Evolutionary conservation across 2,329 filamentous ascomycete genomes (phyloP).

Genomic region (Fusarium beomiforme): DNA sequence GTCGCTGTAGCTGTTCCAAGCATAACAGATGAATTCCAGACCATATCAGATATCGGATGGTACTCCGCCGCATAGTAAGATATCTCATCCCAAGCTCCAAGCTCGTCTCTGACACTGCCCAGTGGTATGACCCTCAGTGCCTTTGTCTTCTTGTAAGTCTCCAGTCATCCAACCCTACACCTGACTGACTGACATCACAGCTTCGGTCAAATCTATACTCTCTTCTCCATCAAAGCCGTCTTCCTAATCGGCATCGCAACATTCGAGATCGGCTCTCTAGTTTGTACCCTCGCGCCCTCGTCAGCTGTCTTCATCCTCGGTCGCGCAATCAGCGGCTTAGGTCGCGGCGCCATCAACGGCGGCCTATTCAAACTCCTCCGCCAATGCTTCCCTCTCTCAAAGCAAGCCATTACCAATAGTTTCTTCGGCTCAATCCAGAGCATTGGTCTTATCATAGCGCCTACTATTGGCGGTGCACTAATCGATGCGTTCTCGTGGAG

Average conservation of each 20-base stretch:
- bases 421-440: slow-evolving; percentile 35
- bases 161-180: accelerated
- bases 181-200: slow-evolving; percentile 6
- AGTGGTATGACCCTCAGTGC: slow-evolving; percentile 41
- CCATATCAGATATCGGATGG: slow-evolving; percentile 41
- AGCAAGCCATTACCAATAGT: slow-evolving; percentile 35
- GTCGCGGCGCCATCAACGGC: slow-evolving; percentile 40
- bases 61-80: slow-evolving; percentile 41
- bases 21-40: slow-evolving; percentile 40
- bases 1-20: slow-evolving; percentile 38
- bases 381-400: slow-evolving; percentile 34
- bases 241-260: slow-evolving; percentile 43
- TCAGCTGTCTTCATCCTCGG: slow-evolving; percentile 51
- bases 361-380: slow-evolving; percentile 39
- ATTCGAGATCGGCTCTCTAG: slow-evolving; percentile 47
- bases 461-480: slow-evolving; percentile 30
- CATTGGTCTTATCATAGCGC: slow-evolving; percentile 30
- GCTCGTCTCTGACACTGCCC: not conserved
- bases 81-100: accelerated
- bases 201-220: slow-evolving; percentile 46
- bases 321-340: slow-evolving; percentile 50
- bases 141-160: slow-evolving; percentile 35
- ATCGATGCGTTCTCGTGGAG: slow-evolving; percentile 38
- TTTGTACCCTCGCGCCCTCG: slow-evolving; percentile 49
- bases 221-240: slow-evolving; percentile 44